These are phyloP conservation scores for Jaenimonas drosophilae DNA, from an alignment of 208 protist genomes.

Conservation along the genomic window DNA sequence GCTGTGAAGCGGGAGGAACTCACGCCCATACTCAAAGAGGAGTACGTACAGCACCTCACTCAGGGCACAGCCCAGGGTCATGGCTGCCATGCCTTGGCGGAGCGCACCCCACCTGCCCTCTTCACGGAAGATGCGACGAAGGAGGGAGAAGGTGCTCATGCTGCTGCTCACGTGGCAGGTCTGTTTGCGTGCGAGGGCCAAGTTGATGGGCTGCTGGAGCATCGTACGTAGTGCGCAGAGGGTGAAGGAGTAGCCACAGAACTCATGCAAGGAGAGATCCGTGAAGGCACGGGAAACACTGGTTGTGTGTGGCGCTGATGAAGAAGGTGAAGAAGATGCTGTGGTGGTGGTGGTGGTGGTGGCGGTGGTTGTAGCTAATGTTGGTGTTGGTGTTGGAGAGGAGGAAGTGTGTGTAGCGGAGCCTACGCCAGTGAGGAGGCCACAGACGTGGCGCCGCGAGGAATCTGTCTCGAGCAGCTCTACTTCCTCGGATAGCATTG, in stretches of 20 bases:
- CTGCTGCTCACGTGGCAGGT: constrained; percentile 21
- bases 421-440: too few species aligned
- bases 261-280: constrained; percentile 39
- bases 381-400: too few species aligned
- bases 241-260: constrained; percentile 40
- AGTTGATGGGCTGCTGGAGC: constrained; percentile 71
- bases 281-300: constrained; percentile 72
- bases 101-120: constrained; percentile 56
- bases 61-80: constrained; percentile 56
- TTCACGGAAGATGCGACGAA: constrained; percentile 21
- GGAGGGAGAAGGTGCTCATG: constrained; percentile 21
- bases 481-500: too few species aligned
- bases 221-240: constrained; percentile 65
- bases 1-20: constrained; percentile 22
- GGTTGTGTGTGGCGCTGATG: constrained; percentile 73
- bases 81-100: constrained; percentile 36
- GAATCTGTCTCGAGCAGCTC: too few species aligned
- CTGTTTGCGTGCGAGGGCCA: constrained; percentile 74
- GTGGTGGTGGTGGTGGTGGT: too few species aligned
- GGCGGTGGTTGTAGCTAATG: too few species aligned
- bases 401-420: too few species aligned
- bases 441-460: too few species aligned
- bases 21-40: constrained; percentile 65
- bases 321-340: too few species aligned
- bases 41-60: constrained; percentile 77